Evolutionary conservation across 2,329 filamentous ascomycete species (phyloP), one percentile per base, ranked within the genome.

Genomic region (Passalora sequoiae): DNA sequence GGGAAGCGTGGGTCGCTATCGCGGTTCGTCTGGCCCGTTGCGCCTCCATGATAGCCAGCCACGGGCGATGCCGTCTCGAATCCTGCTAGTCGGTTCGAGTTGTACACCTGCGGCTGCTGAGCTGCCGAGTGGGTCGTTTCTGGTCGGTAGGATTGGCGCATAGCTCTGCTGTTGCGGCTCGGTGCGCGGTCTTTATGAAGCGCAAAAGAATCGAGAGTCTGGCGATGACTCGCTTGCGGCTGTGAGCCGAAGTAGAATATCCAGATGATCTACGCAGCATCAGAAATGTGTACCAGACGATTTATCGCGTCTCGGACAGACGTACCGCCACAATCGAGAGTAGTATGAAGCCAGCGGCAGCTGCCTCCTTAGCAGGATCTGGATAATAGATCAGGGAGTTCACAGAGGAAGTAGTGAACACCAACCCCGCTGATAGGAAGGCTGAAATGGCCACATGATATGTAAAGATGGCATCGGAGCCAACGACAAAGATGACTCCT

Each of bases 161-260:
- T 80, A 51, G 67, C 83, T 70, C 69, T 81, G 72, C 67, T 85
- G 70, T 72, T 80, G 72, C 68, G 76, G 46, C 73, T 79, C 17
- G 77, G 74, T 0, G 77, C 80, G 35, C 69, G 69, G 59, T 95
- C 89, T 70, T 97, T 97, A 71, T 92, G 81, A 16, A 96, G 76
- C 37, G 92, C 89, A 62, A 96, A 96, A 1, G 91, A 95, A 69
- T 98, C 92, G 57, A 97, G 85, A 65, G 94, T 95, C 44, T 87
- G 83, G 58, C 91, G 86, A 51, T 89, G 86, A 42, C 83, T 79
- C 12, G 89, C 86, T 30, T 87, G 86, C 1, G 91, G 89, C 13
- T 89, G 84, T 2, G 91, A 95, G 59, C 92, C 92, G 61, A 96
- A 98, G 74, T 97, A 97, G 69, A 97, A 94, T 57, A 96, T 95